Evolutionary conservation across 768 basidiomycete genomes (phyloP), one percentile per base, ranked within the genome.

Genomic region (Lactarius sp.): DNA sequence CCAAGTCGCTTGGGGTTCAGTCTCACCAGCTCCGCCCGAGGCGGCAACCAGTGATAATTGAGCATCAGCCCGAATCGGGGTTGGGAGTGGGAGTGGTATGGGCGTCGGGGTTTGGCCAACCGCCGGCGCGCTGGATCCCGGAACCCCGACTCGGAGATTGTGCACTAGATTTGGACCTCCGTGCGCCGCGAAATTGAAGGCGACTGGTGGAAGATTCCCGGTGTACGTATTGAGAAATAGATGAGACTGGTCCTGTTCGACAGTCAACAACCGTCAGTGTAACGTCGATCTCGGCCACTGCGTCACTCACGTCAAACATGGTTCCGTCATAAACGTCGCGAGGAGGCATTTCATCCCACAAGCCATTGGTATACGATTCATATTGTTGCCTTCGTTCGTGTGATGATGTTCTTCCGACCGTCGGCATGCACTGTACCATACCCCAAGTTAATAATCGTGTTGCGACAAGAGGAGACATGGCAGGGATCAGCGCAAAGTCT

Each of bases 391-490:
- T n/a, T 2, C 49, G 22, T 41, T 47, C 20, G 31, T 18, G n/a
- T 54, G 22, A 8, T 58, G 52, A 41, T 34, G 10, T n/a, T 55
- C 34, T 27, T 37, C 13, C 36, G 46, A 16, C 10, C 3, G 52
- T 10, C 3, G 52, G 7, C 62, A 59, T 64, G n/a, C 18, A 36
- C 62, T 64, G 27, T 31, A 36, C 47, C 33, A 44, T 27, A 44
- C 7, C 16, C n/a, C 13, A 55, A n/a, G 58, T 64, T 39, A 64
- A 36, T 37, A 16, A 55, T 41, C 41, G 20, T 18, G 2, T 27
- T 27, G 3, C 14, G 22, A 39, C 44, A 20, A 12, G 49, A 22
- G 13, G 47, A 13, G 16, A 37, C 57, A 44, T 7, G 42, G 9
- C 44, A 39, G 14, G 34, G 33, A 10, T 16, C 7, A 9, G 39